Evolutionary conservation across 257 asterid genomes (phyloP), one percentile per base, ranked within the genome.

Genomic region (Solanum paucissectum): DNA sequence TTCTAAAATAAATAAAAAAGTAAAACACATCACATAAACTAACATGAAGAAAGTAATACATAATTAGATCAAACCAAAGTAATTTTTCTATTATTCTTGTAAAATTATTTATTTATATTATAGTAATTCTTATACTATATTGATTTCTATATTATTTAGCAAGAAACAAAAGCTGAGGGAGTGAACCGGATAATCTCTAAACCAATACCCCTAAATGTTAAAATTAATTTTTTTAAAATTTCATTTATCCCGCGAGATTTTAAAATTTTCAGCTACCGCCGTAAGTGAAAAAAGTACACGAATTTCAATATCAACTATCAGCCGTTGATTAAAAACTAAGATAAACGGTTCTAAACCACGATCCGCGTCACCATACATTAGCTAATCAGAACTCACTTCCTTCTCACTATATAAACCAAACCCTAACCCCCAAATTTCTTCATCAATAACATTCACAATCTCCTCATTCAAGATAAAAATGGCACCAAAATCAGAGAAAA

Each of bases 401-500:
- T 2, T 6, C 7, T 46, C 52, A 79, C 3, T 71, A 86, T 86
- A 71, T 71, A 86, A 33, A 44, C 20, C 25, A 71, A 86, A 21
- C 37, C 88, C 11, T 34, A 7, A 18, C 7, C n/a, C 71, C 23
- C 38, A 4, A 44, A 12, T 46, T 2, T 33, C 13, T 29, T 6
- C 83, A 9, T 13, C 23, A 4, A 16, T 12, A 10, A 1, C 3
- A 69, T 11, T 27, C n/a, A 32, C 64, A 42, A n/a, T 44, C 12
- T 14, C 20, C 40, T 42, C 12, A 5, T 18, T 27, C 8, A 5
- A 18, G 32, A 12, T 1, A 71, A 10, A 74, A 83, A 89, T 89
- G 90, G 89, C 90, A n/a, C 90, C 90, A 20, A 89, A 89, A 66
- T 88, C 79, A 7, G 90, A 89, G 16, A 89, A 87, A 29, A 87